Percentiles rank a stretch among this genome's conserved stretches.
Evolutionary conservation across 352 stramenopile species (phyloP).

Genomic region (Globisporangium iwayamae): DNA sequence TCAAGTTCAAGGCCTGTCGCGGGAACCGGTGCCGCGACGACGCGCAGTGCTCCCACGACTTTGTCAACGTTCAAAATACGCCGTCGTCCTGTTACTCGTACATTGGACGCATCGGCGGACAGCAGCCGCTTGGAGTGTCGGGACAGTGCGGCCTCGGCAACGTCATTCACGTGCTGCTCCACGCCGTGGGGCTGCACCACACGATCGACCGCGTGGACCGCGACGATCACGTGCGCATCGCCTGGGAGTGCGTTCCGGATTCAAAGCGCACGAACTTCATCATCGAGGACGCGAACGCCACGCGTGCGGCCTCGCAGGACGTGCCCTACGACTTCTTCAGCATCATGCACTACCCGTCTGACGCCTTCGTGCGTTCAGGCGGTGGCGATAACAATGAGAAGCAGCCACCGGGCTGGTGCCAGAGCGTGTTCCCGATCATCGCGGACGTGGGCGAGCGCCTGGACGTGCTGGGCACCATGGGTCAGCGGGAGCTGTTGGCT

Average conservation of each 20-base stretch:
- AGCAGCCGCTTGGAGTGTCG: slow-evolving; percentile 64
- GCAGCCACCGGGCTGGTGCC: slow-evolving; percentile 43
- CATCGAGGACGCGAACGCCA: slow-evolving; percentile 38
- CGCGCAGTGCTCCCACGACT: slow-evolving; percentile 48
- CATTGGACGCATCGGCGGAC: slow-evolving; percentile 67
- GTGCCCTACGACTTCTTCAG: slow-evolving; percentile 81
- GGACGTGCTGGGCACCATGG: slow-evolving; percentile 61
- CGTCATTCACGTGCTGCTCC: slow-evolving; percentile 75
- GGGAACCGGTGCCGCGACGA: slow-evolving; percentile 46
- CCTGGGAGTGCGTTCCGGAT: slow-evolving; percentile 76
- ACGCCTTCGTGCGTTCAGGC: slow-evolving; percentile 59
- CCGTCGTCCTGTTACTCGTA: slow-evolving; percentile 74
- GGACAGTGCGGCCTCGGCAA: slow-evolving; percentile 69
- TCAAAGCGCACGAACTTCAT: slow-evolving; percentile 65
- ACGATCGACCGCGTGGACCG: slow-evolving; percentile 67
- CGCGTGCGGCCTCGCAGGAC: slow-evolving; percentile 13
- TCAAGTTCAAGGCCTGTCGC: slow-evolving; percentile 52
- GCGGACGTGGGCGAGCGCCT: slow-evolving; percentile 41
- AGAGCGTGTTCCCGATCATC: slow-evolving; percentile 65
- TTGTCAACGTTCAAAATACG: slow-evolving; percentile 49
- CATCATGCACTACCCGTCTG: slow-evolving; percentile 77
- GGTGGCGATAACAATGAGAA: slow-evolving; percentile 10
- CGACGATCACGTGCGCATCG: slow-evolving; percentile 71
- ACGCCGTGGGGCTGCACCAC: slow-evolving; percentile 69
- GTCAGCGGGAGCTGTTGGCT: slow-evolving; percentile 67